Conservation (phyloP, 2,329 filamentous ascomycete genomes). For the Xylaria sp. region DNA sequence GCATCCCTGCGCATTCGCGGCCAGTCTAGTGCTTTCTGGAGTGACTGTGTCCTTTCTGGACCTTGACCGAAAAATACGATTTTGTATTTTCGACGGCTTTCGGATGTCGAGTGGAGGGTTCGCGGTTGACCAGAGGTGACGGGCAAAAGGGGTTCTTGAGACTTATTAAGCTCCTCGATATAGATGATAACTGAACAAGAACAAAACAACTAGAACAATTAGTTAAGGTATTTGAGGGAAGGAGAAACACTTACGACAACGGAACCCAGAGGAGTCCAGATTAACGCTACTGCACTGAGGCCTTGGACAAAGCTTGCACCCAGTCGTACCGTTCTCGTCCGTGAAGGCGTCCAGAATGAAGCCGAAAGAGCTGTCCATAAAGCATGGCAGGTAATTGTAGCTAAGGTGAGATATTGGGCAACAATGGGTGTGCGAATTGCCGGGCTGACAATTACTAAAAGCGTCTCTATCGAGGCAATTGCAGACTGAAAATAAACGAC, state of each 20-base stretch:
- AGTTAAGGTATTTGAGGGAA: background rate
- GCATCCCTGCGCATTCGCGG: background rate
- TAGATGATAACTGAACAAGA: slow-evolving; percentile 11
- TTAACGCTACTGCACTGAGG: slow-evolving; percentile 7
- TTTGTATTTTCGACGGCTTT: slow-evolving; percentile 14
- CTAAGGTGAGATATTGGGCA: slow-evolving; percentile 14
- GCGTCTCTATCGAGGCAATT: slow-evolving; percentile 5
- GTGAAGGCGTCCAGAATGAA: slow-evolving; percentile 10
- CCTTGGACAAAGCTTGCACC: slow-evolving; percentile 18
- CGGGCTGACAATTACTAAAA: slow-evolving; percentile 2
- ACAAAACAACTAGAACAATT: slow-evolving; percentile 18
- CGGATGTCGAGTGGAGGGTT: background rate
- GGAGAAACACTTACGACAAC: slow-evolving; percentile 14
- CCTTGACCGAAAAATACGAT: slow-evolving; percentile 25
- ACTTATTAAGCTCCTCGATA: slow-evolving; percentile 14
- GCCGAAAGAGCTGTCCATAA: slow-evolving; percentile 23
- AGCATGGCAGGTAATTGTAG: slow-evolving; percentile 12
- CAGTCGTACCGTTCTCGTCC: slow-evolving; percentile 5
- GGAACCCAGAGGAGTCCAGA: slow-evolving; percentile 24
- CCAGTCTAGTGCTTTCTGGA: slow-evolving; percentile 7
- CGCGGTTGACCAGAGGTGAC: background rate
- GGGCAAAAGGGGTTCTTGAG: slow-evolving; percentile 3
- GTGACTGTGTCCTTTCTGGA: background rate
- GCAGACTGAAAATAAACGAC: background rate
- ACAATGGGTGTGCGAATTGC: slow-evolving; percentile 1